These are phyloP conservation scores for Penicillium hordei DNA, from an alignment of 2,329 filamentous ascomycete species.

Conservation along the genomic window DNA sequence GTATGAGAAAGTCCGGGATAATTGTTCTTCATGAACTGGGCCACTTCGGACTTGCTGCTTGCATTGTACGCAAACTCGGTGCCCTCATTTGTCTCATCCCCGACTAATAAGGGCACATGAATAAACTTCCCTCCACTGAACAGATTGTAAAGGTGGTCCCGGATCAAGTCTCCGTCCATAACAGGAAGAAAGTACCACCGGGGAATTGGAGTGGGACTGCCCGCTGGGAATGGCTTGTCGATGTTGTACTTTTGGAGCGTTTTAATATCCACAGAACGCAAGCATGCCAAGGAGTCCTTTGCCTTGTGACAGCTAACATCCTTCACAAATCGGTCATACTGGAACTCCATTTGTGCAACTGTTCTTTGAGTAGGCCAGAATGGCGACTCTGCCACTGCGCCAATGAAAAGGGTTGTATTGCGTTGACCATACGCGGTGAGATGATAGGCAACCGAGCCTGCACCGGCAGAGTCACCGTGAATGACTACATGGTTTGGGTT, in stretches of 20 bases:
- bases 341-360: conserved; percentile 47
- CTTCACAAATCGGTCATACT: conserved; percentile 49
- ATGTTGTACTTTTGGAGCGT: conserved; percentile 44
- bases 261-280: conserved; percentile 44
- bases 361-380: conserved; percentile 51
- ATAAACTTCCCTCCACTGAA: conserved; percentile 54
- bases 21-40: conserved; percentile 57
- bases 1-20: conserved; percentile 54
- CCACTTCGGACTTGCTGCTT: conserved; percentile 47
- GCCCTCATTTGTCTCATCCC: conserved; percentile 48
- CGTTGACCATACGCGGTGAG: conserved; percentile 53
- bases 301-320: conserved; percentile 45
- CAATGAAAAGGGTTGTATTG: conserved; percentile 49
- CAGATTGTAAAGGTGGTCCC: conserved; percentile 51
- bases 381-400: conserved; percentile 51
- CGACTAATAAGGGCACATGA: conserved; percentile 55
- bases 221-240: conserved; percentile 45
- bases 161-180: conserved; percentile 56
- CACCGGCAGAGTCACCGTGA: conserved; percentile 62
- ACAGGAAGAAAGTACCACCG: conserved; percentile 57
- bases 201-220: conserved; percentile 35
- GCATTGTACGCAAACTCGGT: conserved; percentile 49
- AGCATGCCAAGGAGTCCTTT: conserved; percentile 44
- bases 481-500: conserved; percentile 60
- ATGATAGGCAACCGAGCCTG: conserved; percentile 57